Evolutionary conservation across 2,329 filamentous ascomycete genomes (phyloP).

Genomic region (Cladosporium sp.): DNA sequence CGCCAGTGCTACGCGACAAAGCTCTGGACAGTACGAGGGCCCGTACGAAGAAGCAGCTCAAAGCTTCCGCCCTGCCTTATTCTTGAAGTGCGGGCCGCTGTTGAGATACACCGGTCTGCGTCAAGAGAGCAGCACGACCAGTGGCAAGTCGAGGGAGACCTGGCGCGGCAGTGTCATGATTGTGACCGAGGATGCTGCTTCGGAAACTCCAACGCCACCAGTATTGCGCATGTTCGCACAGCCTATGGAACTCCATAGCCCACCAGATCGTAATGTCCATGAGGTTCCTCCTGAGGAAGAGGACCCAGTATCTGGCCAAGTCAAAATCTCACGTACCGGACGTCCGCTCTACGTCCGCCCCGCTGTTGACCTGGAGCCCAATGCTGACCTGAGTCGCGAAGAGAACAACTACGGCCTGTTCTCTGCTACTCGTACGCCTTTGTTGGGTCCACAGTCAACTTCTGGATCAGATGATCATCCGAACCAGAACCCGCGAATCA

Average conservation of each 20-base stretch:
- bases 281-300: constrained; percentile 76
- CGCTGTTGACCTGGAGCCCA: constrained; percentile 80
- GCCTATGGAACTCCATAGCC: constrained; percentile 76
- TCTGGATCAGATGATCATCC: constrained; percentile 15
- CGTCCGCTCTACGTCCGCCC: constrained; percentile 85
- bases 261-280: constrained; percentile 69
- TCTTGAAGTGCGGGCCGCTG: constrained; percentile 86
- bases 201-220: constrained; percentile 76
- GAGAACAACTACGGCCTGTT: constrained; percentile 84
- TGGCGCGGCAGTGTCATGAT: constrained; percentile 97
- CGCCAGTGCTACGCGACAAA: constrained; percentile 19
- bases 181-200: constrained; percentile 81
- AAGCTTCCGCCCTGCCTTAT: constrained; percentile 79
- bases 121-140: constrained; percentile 51
- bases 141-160: constrained; percentile 55
- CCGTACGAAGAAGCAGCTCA: constrained; percentile 65
- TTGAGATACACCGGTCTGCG: constrained; percentile 86
- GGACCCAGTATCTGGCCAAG: constrained; percentile 83
- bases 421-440: constrained; percentile 51
- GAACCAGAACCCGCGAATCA: constrained; percentile 33
- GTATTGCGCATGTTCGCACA: constrained; percentile 83
- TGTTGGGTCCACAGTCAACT: constrained; percentile 30
- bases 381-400: constrained; percentile 72
- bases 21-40: constrained; percentile 55
- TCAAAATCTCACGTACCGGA: constrained; percentile 80